These are phyloP conservation scores for Penicillium corylophilum DNA, from an alignment of 2,329 filamentous ascomycete species.

Conservation along the genomic window DNA sequence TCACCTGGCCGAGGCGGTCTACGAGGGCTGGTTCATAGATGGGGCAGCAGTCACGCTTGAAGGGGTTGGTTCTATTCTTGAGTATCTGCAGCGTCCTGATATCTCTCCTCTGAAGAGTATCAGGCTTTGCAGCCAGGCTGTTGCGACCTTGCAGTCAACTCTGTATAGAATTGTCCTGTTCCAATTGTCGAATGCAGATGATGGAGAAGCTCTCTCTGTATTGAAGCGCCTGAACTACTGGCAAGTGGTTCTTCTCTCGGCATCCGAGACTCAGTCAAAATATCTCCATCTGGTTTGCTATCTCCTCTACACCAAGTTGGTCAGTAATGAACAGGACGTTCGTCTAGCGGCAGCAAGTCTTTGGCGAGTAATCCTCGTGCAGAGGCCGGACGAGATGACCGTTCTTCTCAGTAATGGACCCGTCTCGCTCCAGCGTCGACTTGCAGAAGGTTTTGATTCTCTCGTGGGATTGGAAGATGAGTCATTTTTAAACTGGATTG, in stretches of 20 bases:
- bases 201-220: constrained; percentile 66
- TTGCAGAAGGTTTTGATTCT: constrained; percentile 76
- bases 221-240: constrained; percentile 89
- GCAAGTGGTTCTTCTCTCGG: constrained; percentile 85
- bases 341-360: constrained; percentile 77
- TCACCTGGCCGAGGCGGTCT: constrained; percentile 85
- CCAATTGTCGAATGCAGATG: constrained; percentile 78
- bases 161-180: constrained; percentile 79
- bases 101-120: constrained; percentile 80
- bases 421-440: constrained; percentile 65
- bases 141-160: constrained; percentile 70
- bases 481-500: constrained; percentile 83
- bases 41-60: constrained; percentile 81
- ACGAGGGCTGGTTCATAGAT: constrained; percentile 94
- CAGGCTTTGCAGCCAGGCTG: constrained; percentile 82
- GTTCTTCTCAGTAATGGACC: constrained; percentile 71
- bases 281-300: constrained; percentile 87
- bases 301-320: constrained; percentile 83
- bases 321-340: constrained; percentile 66
- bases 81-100: constrained; percentile 84
- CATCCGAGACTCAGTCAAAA: constrained; percentile 74
- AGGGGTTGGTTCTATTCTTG: constrained; percentile 78
- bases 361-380: constrained; percentile 88
- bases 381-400: constrained; percentile 81
- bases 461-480: constrained; percentile 86